These are phyloP conservation scores for Pichia eremophila DNA, from an alignment of 805 yeast genomes.

Conservation along the genomic window DNA sequence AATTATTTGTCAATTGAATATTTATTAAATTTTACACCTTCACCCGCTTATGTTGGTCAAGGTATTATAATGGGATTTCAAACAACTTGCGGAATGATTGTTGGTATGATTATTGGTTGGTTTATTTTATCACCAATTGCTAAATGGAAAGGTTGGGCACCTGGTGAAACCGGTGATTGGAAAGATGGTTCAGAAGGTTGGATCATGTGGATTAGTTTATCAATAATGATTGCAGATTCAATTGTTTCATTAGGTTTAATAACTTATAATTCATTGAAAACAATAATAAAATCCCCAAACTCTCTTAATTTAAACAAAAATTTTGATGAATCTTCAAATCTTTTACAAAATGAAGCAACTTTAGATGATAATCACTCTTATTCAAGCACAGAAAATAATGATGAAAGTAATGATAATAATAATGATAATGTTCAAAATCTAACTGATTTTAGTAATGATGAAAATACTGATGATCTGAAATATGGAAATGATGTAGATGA, in stretches of 20 bases:
- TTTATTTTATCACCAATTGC: slow-evolving; percentile 80
- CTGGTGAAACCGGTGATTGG: slow-evolving; percentile 89
- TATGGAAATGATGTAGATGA: slow-evolving; percentile 18
- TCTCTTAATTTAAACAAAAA: not conserved
- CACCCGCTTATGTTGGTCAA: slow-evolving; percentile 96
- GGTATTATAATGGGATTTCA: slow-evolving; percentile 96
- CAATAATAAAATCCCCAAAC: not conserved
- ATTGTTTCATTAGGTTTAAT: slow-evolving; percentile 51
- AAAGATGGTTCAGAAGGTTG: slow-evolving; percentile 92
- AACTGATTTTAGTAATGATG: too few relatives aligned
- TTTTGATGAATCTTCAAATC: not conserved
- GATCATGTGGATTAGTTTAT: slow-evolving; percentile 89
- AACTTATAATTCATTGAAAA: slow-evolving; percentile 1
- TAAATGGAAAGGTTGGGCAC: slow-evolving; percentile 69
- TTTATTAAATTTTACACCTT: slow-evolving; percentile 86
- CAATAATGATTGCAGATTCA: slow-evolving; percentile 92
- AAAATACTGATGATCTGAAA: not conserved
- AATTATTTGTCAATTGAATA: slow-evolving; percentile 45
- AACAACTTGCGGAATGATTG: slow-evolving; percentile 81
- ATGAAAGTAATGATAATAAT: not conserved
- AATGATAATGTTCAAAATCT: too few relatives aligned
- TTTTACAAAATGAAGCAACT: not conserved
- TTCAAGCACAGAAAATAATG: slow-evolving; percentile 2
- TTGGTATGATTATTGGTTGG: slow-evolving; percentile 91
- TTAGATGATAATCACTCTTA: not conserved